Evolutionary conservation across 495 filamentous ascomycete species (phyloP), one percentile per base, ranked within the genome.

Genomic region (Trichoderma parareesei): DNA sequence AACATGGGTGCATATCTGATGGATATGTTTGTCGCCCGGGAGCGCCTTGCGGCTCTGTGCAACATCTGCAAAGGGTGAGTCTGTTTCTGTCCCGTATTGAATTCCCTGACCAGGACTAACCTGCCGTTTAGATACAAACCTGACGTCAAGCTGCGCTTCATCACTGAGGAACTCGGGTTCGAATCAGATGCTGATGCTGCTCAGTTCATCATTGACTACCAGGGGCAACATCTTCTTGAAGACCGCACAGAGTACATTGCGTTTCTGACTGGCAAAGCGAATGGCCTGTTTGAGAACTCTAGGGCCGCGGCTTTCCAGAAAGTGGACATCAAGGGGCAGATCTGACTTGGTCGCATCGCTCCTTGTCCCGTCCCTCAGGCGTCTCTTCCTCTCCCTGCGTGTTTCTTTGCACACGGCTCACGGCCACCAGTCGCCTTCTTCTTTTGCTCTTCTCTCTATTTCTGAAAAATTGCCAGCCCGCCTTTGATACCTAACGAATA

Each of bases 1-100:
- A 94, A 96, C 71, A 98, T 99, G 95, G 92, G 94, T 55, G 91
- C 88, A 67, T 97, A 98, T 78, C 84, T 99, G 6, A 95, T 99
- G 88, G 94, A 99, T 78, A 97, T 95, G 90, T 97, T 98, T 78
- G 87, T 98, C 71, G 86, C 84, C 67, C 90, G 95, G 67, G 95
- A 99, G 79, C 90, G 95, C 70, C 82, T 98, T 62, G 86, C 89
- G 71, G 94, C 95, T 64, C 81, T 98, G 65, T 86, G 90, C 69
- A 88, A 86, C 69, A 94, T 98, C 62, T 96, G 90, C 84, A 95
- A 85, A 87, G 87, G 89, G 94, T 98, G 82, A 84, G 93, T 89
- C 14, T 27, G 27, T 27, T 27, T 27, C 27, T 27, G 27, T 2
- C 27, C 27, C 27, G 27, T 27, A 27, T 27, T 27, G 27, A 2